Conservation (phyloP, 1,284 basidiomycete species). For the Microbotryum violaceum region DNA sequence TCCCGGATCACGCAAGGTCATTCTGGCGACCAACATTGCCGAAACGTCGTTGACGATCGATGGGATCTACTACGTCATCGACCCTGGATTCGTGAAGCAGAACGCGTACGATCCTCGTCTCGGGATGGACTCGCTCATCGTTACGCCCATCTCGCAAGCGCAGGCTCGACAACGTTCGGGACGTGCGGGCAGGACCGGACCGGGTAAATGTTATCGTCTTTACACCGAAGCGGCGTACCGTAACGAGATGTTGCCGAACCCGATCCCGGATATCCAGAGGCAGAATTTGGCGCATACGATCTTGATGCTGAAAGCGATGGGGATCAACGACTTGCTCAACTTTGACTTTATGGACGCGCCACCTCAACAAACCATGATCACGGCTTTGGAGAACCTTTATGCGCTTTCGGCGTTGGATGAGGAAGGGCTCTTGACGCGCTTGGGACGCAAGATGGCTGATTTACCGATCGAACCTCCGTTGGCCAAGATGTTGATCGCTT, state of each 20-base stretch:
- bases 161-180: slow-evolving; percentile 92
- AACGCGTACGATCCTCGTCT: slow-evolving; percentile 95
- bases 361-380: slow-evolving; percentile 83
- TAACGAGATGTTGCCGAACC: slow-evolving; percentile 97
- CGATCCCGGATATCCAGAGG: slow-evolving; percentile 94
- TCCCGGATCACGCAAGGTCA: slow-evolving; percentile 90
- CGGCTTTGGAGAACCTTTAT: slow-evolving; percentile 86
- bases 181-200: slow-evolving; percentile 93
- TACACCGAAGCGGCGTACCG: slow-evolving; percentile 97
- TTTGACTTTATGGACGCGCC: slow-evolving; percentile 99
- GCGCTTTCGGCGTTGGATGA: slow-evolving; percentile 93
- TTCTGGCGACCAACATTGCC: slow-evolving; percentile 97
- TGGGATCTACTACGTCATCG: slow-evolving; percentile 92
- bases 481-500: slow-evolving; percentile 98
- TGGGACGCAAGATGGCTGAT: slow-evolving; percentile 92
- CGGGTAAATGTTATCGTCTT: slow-evolving; percentile 95
- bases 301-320: slow-evolving; percentile 95
- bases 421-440: slow-evolving; percentile 84
- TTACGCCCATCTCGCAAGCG: slow-evolving; percentile 97
- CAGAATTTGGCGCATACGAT: slow-evolving; percentile 86
- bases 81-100: slow-evolving; percentile 98
- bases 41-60: slow-evolving; percentile 98
- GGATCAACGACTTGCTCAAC: slow-evolving; percentile 92
- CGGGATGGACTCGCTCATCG: slow-evolving; percentile 97
- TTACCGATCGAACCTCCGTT: slow-evolving; percentile 95